Conservation (phyloP, 495 filamentous ascomycete genomes). For the Hypoxylon trugodes region DNA sequence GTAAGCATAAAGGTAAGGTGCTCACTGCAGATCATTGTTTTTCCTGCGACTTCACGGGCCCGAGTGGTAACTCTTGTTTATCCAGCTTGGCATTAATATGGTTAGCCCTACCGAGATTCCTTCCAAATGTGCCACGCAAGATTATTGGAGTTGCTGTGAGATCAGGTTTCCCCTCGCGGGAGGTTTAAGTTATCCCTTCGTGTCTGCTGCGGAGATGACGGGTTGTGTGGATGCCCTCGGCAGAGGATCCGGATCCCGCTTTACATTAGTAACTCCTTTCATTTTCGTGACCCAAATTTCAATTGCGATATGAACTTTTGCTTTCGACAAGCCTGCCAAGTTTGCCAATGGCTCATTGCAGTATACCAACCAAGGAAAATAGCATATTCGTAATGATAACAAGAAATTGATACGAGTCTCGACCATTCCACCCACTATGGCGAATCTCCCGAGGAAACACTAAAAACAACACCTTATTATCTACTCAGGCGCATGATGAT, state of each 20-base stretch:
- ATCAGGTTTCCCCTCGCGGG: constrained; percentile 22
- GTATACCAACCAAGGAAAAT: constrained; percentile 10
- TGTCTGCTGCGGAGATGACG: constrained; percentile 8
- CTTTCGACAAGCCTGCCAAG: constrained; percentile 20
- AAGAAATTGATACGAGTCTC: constrained; percentile 16
- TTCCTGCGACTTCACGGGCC: constrained; percentile 8
- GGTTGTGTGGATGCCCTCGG: constrained; percentile 10
- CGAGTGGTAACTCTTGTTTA: constrained; percentile 17
- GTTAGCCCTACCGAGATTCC: constrained; percentile 25
- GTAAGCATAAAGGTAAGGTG: constrained; percentile 38
- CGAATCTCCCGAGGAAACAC: constrained; percentile 15
- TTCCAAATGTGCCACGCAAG: constrained; percentile 16
- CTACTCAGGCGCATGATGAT: no score
- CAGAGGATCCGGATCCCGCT: not conserved
- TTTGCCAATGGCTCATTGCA: constrained; percentile 11
- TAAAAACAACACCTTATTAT: constrained; percentile 15
- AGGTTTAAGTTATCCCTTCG: constrained; percentile 6
- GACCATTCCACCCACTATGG: constrained; percentile 23
- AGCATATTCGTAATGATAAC: constrained; percentile 1
- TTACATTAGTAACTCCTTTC: not conserved
- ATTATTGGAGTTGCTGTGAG: constrained; percentile 26
- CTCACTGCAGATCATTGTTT: constrained; percentile 44
- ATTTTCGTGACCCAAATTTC: not conserved
- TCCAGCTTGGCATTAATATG: constrained; percentile 19
- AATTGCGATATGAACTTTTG: not conserved